Evolutionary conservation across 495 filamentous ascomycete species (phyloP).

Genomic region (Hypomontagnella monticulosa): DNA sequence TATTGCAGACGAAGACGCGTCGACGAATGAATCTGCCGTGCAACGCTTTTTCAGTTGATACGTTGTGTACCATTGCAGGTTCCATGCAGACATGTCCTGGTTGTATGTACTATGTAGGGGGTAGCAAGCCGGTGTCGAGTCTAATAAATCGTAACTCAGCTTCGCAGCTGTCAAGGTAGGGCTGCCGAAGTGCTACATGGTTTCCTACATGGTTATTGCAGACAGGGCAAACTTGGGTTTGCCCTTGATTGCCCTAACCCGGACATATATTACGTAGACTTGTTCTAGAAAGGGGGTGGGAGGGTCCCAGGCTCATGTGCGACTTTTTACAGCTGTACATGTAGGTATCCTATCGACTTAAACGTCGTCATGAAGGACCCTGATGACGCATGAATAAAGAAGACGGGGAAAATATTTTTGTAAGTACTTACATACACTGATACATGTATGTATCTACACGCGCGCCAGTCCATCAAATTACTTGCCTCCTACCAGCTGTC

Average conservation of each 20-base stretch:
- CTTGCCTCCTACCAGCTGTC: too few relatives aligned
- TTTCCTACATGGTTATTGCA: too few relatives aligned
- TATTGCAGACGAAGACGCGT: slow-evolving; percentile 23
- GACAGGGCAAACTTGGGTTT: slow-evolving; percentile 25
- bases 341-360: slow-evolving; percentile 5
- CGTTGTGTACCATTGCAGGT: slow-evolving; percentile 28
- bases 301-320: slow-evolving; percentile 20
- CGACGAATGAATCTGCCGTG: slow-evolving; percentile 25
- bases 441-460: too few relatives aligned
- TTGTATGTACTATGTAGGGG: slow-evolving; percentile 4
- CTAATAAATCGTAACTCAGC: slow-evolving; percentile 30
- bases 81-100: slow-evolving; percentile 20
- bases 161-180: slow-evolving; percentile 34
- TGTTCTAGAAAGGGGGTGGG: slow-evolving; percentile 33
- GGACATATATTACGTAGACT: slow-evolving; percentile 12
- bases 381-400: slow-evolving; percentile 37
- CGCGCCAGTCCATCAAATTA: slow-evolving; percentile 4
- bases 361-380: slow-evolving; percentile 28
- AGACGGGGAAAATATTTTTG: neutral
- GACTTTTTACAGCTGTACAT: slow-evolving; percentile 8
- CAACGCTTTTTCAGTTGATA: slow-evolving; percentile 11
- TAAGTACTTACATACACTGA: neutral
- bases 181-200: slow-evolving; percentile 19
- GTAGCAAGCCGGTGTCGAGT: slow-evolving; percentile 7
- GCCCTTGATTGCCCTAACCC: slow-evolving; percentile 1